These are phyloP conservation scores for Cercospora canescens DNA, from an alignment of 2,329 filamentous ascomycete species.

Conservation along the genomic window DNA sequence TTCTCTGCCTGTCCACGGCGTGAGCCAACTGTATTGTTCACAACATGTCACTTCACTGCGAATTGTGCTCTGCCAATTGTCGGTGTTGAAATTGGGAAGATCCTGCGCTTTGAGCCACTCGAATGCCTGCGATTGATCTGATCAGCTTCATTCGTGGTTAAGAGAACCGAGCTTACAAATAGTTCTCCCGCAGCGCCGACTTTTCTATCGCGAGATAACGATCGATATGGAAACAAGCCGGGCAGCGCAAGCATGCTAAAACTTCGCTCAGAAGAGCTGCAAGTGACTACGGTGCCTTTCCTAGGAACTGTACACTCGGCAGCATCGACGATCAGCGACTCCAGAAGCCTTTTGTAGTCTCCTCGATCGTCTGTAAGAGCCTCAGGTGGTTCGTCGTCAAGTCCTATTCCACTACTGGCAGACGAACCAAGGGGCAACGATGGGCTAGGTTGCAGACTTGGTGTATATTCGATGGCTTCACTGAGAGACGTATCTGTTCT, in stretches of 20 bases:
- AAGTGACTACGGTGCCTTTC: background rate
- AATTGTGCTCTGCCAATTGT: background rate
- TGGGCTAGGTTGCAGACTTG: no score
- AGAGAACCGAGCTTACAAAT: background rate
- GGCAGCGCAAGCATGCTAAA: background rate
- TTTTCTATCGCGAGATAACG: background rate
- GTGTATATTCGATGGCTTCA: no score
- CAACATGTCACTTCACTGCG: background rate
- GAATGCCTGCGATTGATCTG: background rate
- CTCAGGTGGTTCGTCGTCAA: no score
- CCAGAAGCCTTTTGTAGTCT: background rate
- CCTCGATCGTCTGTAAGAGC: no score
- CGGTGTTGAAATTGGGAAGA: background rate
- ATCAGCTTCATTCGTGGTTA: background rate
- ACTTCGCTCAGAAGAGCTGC: background rate
- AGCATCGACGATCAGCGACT: background rate
- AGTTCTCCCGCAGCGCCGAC: background rate
- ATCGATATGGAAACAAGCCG: background rate
- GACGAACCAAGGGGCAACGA: no score
- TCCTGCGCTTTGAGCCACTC: background rate
- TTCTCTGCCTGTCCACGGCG: background rate
- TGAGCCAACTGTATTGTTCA: background rate
- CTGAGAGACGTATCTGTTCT: no score
- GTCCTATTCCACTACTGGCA: no score
- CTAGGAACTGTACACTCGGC: background rate